Conservation (phyloP, 352 stramenopile genomes). For the Chrysophaeum taylorii region DNA sequence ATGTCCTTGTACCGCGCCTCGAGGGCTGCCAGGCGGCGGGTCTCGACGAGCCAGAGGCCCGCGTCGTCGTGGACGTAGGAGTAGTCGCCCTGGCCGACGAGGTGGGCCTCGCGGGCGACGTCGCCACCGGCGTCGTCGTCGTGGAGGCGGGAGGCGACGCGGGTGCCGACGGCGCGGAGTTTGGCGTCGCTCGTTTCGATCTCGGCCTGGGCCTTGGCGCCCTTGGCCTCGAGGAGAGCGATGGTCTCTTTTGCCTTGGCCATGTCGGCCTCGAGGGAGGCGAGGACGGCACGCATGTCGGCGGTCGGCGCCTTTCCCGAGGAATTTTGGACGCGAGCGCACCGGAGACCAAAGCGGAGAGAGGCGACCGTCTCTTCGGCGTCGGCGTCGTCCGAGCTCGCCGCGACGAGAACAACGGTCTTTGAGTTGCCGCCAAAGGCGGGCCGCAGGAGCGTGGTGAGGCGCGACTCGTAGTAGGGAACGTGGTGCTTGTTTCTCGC, state of each 20-base stretch:
- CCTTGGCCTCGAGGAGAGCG: background rate
- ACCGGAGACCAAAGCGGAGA: conserved; percentile 44
- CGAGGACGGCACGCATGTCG: conserved; percentile 15
- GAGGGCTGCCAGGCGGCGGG: too few relatives aligned
- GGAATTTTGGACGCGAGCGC: conserved; percentile 19
- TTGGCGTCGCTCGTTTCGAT: background rate
- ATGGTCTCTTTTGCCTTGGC: background rate
- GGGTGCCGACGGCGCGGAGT: conserved; percentile 4
- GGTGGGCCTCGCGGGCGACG: background rate
- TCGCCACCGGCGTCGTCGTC: conserved; percentile 14
- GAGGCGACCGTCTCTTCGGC: conserved; percentile 38
- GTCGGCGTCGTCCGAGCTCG: conserved; percentile 34
- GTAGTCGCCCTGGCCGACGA: background rate
- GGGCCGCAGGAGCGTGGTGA: conserved; percentile 39
- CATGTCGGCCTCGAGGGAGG: background rate
- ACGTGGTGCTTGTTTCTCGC: conserved; percentile 27
- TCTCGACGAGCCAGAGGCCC: background rate
- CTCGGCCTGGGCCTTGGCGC: background rate
- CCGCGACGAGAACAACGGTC: conserved; percentile 42
- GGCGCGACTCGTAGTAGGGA: conserved; percentile 40
- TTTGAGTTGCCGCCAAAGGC: conserved; percentile 40
- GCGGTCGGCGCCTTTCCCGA: conserved; percentile 1
- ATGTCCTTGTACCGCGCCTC: too few relatives aligned
- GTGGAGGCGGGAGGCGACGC: background rate
- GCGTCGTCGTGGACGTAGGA: conserved; percentile 9